Evolutionary conservation across 768 basidiomycete species (phyloP).

Genomic region (Termitomyces titanicus): DNA sequence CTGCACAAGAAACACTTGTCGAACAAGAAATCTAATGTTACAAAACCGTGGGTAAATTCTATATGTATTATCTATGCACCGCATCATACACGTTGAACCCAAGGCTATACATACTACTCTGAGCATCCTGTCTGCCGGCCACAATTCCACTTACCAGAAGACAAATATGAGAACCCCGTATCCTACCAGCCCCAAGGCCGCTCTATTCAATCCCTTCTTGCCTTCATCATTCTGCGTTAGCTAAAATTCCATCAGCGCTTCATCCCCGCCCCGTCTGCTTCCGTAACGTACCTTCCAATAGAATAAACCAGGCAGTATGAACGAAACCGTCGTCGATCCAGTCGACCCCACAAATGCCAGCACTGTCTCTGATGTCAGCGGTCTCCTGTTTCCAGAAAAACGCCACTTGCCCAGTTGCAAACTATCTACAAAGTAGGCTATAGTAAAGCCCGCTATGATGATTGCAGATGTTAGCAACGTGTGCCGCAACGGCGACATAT

Average conservation of each 20-base stretch:
- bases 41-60: constrained; percentile 35
- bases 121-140: constrained; percentile 6
- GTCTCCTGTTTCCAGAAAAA: background rate
- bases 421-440: constrained; percentile 78
- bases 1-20: background rate
- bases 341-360: constrained; percentile 96
- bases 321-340: constrained; percentile 94
- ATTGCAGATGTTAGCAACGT: constrained; percentile 65
- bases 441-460: constrained; percentile 58
- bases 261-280: background rate
- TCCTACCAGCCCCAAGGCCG: constrained; percentile 58
- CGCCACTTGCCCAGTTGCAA: constrained; percentile 63
- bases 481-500: constrained; percentile 71
- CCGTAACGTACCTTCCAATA: constrained; percentile 83
- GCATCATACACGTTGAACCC: constrained; percentile 77
- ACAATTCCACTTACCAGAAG: constrained; percentile 69
- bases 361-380: constrained; percentile 42
- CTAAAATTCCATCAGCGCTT: constrained; percentile 27
- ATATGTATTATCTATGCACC: constrained; percentile 22
- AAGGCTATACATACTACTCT: constrained; percentile 45
- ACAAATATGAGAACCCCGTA: constrained; percentile 82
- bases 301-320: constrained; percentile 90
- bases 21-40: constrained; percentile 1
- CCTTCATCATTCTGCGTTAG: constrained; percentile 67
- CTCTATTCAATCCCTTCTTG: constrained; percentile 49